Percentiles rank a stretch among this genome's conserved stretches.
phyloP scores from a whole-genome alignment of 192 early-diverging fungal genomes.

The Chytriomyces sp. region DNA sequence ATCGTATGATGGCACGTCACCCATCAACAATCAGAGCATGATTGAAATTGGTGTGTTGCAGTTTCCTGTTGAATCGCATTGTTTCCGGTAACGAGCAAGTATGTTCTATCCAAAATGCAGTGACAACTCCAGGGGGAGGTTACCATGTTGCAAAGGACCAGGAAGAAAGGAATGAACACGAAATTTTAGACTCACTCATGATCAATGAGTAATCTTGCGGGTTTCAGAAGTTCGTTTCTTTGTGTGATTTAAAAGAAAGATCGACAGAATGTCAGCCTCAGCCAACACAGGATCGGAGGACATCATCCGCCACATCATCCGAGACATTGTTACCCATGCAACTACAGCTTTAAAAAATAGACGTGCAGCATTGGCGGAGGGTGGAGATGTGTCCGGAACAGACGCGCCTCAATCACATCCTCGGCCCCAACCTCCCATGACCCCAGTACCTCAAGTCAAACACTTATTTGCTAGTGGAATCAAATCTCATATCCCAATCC shows the following conservation, averaged over 20 bases:
- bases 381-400: background rate
- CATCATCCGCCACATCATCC: slow-evolving; percentile 58
- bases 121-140: no score
- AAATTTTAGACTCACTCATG: no score
- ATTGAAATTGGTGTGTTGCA: no score
- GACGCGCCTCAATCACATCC: slow-evolving; percentile 1
- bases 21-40: no score
- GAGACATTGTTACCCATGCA: slow-evolving; percentile 51
- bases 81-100: no score
- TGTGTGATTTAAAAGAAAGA: slow-evolving; percentile 1
- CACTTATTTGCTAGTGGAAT: slow-evolving; percentile 36
- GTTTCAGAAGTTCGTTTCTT: background rate
- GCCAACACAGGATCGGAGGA: slow-evolving; percentile 44
- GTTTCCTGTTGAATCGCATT: no score
- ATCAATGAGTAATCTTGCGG: background rate
- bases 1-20: no score
- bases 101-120: no score
- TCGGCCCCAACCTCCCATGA: slow-evolving; percentile 25
- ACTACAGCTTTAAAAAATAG: slow-evolving; percentile 43
- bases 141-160: background rate
- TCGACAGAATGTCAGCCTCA: background rate
- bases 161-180: background rate
- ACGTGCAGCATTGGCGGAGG: slow-evolving; percentile 1
- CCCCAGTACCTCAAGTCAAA: slow-evolving; percentile 29
- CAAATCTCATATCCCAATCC: slow-evolving; percentile 31